Base-by-base conservation (phyloP, 2,329 filamentous ascomycete genomes). In the Pseudocercospora cruenta region DNA sequence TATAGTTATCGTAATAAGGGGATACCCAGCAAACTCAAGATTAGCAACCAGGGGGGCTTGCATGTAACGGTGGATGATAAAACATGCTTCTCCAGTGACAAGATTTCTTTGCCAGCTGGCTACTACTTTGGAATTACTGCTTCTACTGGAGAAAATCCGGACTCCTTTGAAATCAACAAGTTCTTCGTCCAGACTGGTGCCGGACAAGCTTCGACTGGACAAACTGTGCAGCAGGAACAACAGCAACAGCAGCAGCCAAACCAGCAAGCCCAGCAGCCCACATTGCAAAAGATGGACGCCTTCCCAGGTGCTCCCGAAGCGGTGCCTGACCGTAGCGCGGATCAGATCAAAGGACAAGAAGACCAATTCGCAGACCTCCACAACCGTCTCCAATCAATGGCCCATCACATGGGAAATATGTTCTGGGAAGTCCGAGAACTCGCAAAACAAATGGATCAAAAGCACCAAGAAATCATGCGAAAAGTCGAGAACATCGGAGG, bases 131-230 rank as follows among this genome's bases (percentile, higher is more conserved):
- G 95, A 73, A 82, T 99, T 72, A 93, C 91, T 12, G 95, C 94
- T 49, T 91, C 92, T 16, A 94, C 92, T 2, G 91, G 92, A 31
- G 94, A 98, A 71, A 94, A 89, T 73, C 93, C 95, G 0, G 95
- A 99, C 80, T 96, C 93, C 4, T 96, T 97, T 75, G 95, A 99
- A 80, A 80, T 97, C 71, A 95, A 94, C 84, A 96, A 94, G 78
- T 86, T 98, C 76, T 85, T 91, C 39, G 87, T 95, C 60, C 87
- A 89, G 75, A 89, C 73, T 67, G 80, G 78, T 68, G 61, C 67
- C 71, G 51, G 68, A 67, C 58, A 72, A 70, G 63, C 70, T 70
- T 51, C 73, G 69, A 60, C 75, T 64, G 66, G 77, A 70, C 66
- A 75, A 69, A 67, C 69, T 36, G 73, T 77, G 28, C 75, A 77